Conservation (phyloP, 2,329 filamentous ascomycete genomes). For the Aspergillus thermomutatus region DNA sequence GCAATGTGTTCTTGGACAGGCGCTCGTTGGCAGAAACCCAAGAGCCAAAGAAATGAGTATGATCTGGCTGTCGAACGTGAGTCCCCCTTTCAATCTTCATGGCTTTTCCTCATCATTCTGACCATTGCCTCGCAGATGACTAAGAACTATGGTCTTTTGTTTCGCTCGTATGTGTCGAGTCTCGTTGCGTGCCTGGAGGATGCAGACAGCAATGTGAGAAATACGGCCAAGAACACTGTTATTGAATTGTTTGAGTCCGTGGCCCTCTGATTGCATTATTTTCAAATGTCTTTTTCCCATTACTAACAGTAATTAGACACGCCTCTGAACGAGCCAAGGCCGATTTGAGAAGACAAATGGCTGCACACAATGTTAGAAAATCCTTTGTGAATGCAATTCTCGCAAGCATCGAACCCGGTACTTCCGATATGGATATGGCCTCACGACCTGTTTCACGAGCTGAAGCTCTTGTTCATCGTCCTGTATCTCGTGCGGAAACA, state of each 20-base stretch:
- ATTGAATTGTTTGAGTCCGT: constrained; percentile 79
- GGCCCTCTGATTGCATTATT: not conserved
- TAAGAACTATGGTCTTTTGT: constrained; percentile 71
- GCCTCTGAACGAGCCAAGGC: constrained; percentile 81
- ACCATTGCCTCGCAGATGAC: constrained; percentile 61
- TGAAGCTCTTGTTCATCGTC: constrained; percentile 24
- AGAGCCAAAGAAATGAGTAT: constrained; percentile 81
- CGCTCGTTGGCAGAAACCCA: constrained; percentile 75
- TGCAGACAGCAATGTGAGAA: constrained; percentile 81
- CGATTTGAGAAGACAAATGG: constrained; percentile 82
- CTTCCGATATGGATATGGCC: constrained; percentile 15
- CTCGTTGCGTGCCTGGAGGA: constrained; percentile 88
- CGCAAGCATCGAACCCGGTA: constrained; percentile 62
- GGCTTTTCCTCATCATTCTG: constrained; percentile 2
- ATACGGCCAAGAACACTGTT: constrained; percentile 76
- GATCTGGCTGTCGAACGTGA: constrained; percentile 77
- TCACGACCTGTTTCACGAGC: constrained; percentile 21
- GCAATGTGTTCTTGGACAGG: constrained; percentile 71
- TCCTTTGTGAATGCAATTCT: constrained; percentile 81
- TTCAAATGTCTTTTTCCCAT: not conserved
- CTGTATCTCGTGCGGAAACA: constrained; percentile 25
- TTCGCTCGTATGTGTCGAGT: constrained; percentile 75
- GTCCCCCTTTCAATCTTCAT: constrained; percentile 15
- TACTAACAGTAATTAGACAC: constrained; percentile 48
- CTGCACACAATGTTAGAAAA: constrained; percentile 78